A percentile compares a stretch with the other conserved stretches of the same genome.
Conservation (phyloP, 2,329 filamentous ascomycete species). For the Colletotrichum phormii region DNA sequence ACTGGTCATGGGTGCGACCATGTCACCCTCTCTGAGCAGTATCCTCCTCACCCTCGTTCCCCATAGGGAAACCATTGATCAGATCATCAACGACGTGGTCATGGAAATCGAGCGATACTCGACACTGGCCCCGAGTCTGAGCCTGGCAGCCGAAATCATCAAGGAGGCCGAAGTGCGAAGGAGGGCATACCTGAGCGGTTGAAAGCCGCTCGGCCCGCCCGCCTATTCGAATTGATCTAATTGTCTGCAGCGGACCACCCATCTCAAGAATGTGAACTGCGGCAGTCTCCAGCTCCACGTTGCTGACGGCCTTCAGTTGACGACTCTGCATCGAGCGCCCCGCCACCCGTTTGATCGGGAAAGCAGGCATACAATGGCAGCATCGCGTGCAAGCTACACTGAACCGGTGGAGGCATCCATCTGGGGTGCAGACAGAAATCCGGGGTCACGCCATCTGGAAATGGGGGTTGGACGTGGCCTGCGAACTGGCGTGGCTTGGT, state of each 20-base stretch:
- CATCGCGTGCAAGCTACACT: neutral
- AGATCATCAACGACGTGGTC: conserved; percentile 82
- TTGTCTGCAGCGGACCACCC: neutral
- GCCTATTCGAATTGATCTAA: conserved; percentile 7
- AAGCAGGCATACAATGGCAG: neutral
- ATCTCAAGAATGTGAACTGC: neutral
- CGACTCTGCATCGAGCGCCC: neutral
- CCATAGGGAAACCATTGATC: conserved; percentile 72
- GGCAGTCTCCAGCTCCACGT: neutral
- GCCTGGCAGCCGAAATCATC: conserved; percentile 82
- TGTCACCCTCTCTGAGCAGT: conserved; percentile 77
- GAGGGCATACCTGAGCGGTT: conserved; percentile 69
- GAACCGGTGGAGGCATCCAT: conserved; percentile 4
- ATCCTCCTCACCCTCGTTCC: conserved; percentile 71
- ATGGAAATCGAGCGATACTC: conserved; percentile 80
- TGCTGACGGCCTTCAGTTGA: neutral
- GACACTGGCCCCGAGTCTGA: conserved; percentile 80
- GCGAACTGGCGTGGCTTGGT: conserved; percentile 25
- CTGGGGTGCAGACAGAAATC: conserved; percentile 32
- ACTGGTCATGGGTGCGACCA: conserved; percentile 85
- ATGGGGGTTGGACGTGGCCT: conserved; percentile 7
- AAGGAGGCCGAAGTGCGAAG: conserved; percentile 81
- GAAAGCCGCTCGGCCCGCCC: conserved; percentile 40
- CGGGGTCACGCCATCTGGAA: conserved; percentile 30
- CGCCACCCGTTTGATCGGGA: neutral